Percentiles rank a stretch among this genome's conserved stretches.
phyloP scores from a whole-genome alignment of 768 basidiomycete genomes.

The Gloeopeniophorella convolvens region DNA sequence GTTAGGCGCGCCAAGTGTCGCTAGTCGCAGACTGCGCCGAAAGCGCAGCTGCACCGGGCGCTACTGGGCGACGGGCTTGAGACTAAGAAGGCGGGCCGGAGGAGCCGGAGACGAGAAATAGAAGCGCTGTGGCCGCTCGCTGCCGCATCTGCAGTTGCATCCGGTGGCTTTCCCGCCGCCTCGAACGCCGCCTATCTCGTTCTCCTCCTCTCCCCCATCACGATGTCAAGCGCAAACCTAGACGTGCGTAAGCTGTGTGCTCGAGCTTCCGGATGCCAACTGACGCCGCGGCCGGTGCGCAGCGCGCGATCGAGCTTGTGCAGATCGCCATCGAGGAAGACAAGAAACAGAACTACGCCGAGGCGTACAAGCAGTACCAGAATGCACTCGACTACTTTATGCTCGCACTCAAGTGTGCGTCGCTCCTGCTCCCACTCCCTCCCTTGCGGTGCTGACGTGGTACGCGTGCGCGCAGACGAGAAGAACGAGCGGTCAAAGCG shows the following conservation, averaged over 20 bases:
- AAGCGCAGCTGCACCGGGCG: no score
- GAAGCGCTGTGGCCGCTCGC: no score
- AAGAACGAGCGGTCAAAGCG: conserved; percentile 91
- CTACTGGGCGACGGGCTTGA: no score
- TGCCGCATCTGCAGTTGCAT: no score
- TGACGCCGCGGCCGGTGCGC: not conserved
- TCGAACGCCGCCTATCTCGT: not conserved
- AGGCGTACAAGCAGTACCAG: conserved; percentile 92
- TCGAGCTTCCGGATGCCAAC: not conserved
- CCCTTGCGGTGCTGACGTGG: not conserved
- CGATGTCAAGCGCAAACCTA: conserved; percentile 15
- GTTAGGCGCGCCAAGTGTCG: no score
- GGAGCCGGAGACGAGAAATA: no score
- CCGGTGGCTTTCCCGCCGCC: no score
- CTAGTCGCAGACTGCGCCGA: no score
- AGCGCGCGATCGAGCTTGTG: conserved; percentile 87
- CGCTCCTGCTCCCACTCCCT: not conserved
- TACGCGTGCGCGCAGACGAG: conserved; percentile 48
- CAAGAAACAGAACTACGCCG: conserved; percentile 84
- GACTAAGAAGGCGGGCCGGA: no score
- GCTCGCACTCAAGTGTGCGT: conserved; percentile 88
- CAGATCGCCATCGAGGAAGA: conserved; percentile 93
- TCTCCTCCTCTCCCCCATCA: no score
- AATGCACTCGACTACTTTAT: conserved; percentile 98
- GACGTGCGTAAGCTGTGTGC: conserved; percentile 3